Evolutionary conservation across 108 stramenopile species (phyloP), one percentile per base, ranked within the genome.

Genomic region (Conticribra guillardii): DNA sequence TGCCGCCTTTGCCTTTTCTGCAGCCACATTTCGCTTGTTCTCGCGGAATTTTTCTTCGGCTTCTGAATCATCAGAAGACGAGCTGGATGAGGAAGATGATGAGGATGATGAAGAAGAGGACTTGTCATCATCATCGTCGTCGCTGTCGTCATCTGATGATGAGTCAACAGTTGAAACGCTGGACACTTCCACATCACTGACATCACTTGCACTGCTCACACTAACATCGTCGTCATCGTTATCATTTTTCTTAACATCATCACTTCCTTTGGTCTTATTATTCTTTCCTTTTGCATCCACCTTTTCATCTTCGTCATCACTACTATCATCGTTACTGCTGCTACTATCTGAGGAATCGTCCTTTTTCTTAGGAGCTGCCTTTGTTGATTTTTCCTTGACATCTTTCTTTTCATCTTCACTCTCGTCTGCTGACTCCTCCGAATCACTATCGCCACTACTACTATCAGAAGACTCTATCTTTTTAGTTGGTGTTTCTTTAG

Each of bases 101-200:
- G 61, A 48, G 48, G 76, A 78, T 1, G 72, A 78, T 34, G 84
- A 65, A 29, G 66, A 56, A 2, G 47, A 49, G 9, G 54, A 67
- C 23, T 41, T 51, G 9, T 65, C 52, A 29, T 70, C 53, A 41
- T 71, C 71, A 15, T 76, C 79, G 33, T 83, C 80, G 17, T 67
- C 62, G 33, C 68, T 67, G 30, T 83, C 84, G 23, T 83, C 79
- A 17, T 86, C 85, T n/a, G 77, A 57, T 23, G 85, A 85, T 1
- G 79, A 72, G 52, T 79, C 79, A 30, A 92, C 91, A 55, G 88
- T 82, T 44, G 89, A 92, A 18, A 95, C 94, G 80, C 90, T 90
- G 18, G 91, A 95, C 15, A 95, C 94, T 45, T 95, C 94, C 1
- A 89, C 87, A 85, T 92, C 89, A 51, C 88, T 89, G 27, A 95